phyloP scores from a whole-genome alignment of 805 yeast species.

The Candida sakaeoensis region DNA sequence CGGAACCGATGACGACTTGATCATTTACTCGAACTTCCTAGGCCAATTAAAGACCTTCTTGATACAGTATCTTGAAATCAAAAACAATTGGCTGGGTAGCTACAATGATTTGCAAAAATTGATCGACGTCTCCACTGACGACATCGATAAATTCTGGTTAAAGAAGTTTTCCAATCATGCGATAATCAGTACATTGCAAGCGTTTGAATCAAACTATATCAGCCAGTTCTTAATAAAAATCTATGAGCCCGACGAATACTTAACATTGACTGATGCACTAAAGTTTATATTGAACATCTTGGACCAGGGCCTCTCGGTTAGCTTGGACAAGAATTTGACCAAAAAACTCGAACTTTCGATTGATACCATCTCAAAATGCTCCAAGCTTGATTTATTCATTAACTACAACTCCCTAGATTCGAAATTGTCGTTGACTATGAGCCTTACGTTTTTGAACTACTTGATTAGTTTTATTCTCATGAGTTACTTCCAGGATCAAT shows the following conservation, averaged over 20 bases:
- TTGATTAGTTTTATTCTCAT: conserved; percentile 14
- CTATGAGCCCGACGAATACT: not conserved
- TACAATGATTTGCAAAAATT: conserved; percentile 4
- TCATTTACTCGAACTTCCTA: not conserved
- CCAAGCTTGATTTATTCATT: conserved; percentile 15
- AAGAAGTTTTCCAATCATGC: not conserved
- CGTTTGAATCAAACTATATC: not conserved
- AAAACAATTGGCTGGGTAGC: not conserved
- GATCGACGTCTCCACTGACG: not conserved
- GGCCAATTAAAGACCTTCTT: not conserved
- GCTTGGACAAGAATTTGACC: not conserved
- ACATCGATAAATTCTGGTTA: conserved; percentile 3
- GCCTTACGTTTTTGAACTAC: conserved; percentile 16
- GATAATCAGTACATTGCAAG: not conserved
- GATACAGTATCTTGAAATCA: not conserved
- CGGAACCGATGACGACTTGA: not conserved
- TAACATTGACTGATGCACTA: conserved; percentile 10
- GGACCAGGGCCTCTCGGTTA: conserved; percentile 16
- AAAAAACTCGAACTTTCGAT: conserved; percentile 1
- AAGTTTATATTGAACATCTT: conserved; percentile 19
- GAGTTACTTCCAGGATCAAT: conserved; percentile 8
- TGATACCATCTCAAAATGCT: conserved; percentile 1
- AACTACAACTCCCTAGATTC: conserved; percentile 18
- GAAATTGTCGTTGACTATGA: conserved; percentile 18
- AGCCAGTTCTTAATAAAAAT: not conserved